Conservation (phyloP, 768 basidiomycete species). For the Paxillus involutus region DNA sequence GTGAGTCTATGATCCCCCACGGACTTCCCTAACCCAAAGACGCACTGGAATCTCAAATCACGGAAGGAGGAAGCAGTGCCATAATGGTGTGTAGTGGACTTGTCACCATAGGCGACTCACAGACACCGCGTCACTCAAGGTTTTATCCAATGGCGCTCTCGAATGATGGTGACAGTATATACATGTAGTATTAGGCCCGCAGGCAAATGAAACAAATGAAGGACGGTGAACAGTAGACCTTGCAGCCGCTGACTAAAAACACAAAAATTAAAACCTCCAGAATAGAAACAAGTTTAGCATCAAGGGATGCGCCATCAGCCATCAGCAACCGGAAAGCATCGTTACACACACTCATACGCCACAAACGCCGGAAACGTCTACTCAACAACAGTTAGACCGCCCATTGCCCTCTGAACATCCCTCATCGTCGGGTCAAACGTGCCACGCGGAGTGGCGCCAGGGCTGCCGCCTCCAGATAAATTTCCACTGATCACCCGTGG, state of each 20-base stretch:
- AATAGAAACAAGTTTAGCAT: slow-evolving; percentile 21
- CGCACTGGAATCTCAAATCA: slow-evolving; percentile 22
- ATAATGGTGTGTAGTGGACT: slow-evolving; percentile 23
- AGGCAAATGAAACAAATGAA: slow-evolving; percentile 22
- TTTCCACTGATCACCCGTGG: slow-evolving; percentile 53
- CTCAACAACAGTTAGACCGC: slow-evolving; percentile 71
- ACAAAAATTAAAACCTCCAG: slow-evolving; percentile 9
- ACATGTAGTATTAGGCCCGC: slow-evolving; percentile 24
- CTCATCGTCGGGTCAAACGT: slow-evolving; percentile 58
- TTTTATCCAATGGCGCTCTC: slow-evolving; percentile 12
- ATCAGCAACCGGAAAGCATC: slow-evolving; percentile 20
- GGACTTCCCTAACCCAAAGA: slow-evolving; percentile 10
- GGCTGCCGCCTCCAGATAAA: slow-evolving; percentile 34
- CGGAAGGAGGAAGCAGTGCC: slow-evolving; percentile 26
- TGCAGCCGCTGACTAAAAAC: slow-evolving; percentile 7
- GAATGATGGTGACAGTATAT: slow-evolving; percentile 18
- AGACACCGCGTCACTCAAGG: slow-evolving; percentile 32
- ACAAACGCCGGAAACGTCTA: slow-evolving; percentile 33
- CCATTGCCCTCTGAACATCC: slow-evolving; percentile 76
- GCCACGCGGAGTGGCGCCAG: slow-evolving; percentile 28
- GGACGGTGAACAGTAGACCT: slow-evolving; percentile 26
- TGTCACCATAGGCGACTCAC: slow-evolving; percentile 30
- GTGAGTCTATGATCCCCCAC: slow-evolving; percentile 14
- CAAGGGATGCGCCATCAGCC: slow-evolving; percentile 11
- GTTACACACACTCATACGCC: slow-evolving; percentile 20